Evolutionary conservation across 371 early-diverging fungal genomes (phyloP), one percentile per base, ranked within the genome.

Genomic region (Chytridium lagenaria): DNA sequence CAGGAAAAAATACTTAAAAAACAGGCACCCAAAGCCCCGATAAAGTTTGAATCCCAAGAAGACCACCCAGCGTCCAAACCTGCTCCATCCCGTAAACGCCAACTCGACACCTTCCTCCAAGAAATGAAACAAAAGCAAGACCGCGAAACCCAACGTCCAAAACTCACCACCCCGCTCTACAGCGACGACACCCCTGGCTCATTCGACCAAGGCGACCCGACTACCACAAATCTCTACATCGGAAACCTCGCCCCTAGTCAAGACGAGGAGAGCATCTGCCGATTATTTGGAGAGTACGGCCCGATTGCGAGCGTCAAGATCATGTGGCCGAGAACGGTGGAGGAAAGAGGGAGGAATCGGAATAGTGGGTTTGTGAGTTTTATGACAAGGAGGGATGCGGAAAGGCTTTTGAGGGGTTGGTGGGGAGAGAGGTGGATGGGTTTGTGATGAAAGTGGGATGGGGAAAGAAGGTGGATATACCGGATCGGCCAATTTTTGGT

Each of bases 231-330:
- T 74, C 78, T 97, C n/a, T 95, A 91, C 77, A 86, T 97, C 30
- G 91, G 93, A 30, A 95, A 96, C 72, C 84, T 97, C 70, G 87
- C 87, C 67, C 92, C 93, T 0, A 73, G 74, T 7, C 85, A 89
- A 3, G 88, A 89, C 72, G 96, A 95, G 79, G 85, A 87, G 28
- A 73, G 76, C 30, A 73, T 97, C 1, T 92, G 92, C 71, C 80
- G 85, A 70, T 88, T 86, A 30, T 97, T 97, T n/a, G 95, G 85
- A 26, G 82, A 77, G 31, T 93, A 84, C 77, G 98, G 98, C 0
- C 91, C 95, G 0, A 94, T 97, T 74, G 97, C 92, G 3, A 93
- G 94, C 65, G 93, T 96, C 65, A 96, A 97, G 79, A 92, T 97
- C 59, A 94, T 96, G 96, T 94, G 94, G 95, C 97, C 98, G 1